Conservation (phyloP, 2,329 filamentous ascomycete genomes). For the Claviceps fusiformis region DNA sequence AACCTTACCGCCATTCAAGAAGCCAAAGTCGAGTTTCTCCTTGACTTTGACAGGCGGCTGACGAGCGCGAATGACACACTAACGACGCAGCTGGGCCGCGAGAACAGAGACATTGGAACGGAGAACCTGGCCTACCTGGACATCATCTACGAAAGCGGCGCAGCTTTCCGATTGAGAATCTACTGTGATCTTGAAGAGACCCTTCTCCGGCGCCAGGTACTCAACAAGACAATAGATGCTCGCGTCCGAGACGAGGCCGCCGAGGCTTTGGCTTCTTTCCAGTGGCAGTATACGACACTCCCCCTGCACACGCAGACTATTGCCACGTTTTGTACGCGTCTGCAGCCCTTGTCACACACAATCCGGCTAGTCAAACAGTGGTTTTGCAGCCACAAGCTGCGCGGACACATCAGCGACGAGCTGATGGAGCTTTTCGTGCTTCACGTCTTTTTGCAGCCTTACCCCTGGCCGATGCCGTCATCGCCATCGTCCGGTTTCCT, state of each 20-base stretch:
- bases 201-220: conserved; percentile 64
- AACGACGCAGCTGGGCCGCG: conserved; percentile 61
- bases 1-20: conserved; percentile 82
- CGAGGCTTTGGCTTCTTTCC: conserved; percentile 54
- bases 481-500: conserved; percentile 70
- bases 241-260: conserved; percentile 56
- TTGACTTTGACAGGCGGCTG: conserved; percentile 62
- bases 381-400: conserved; percentile 74
- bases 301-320: conserved; percentile 75
- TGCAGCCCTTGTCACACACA: conserved; percentile 65
- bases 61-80: conserved; percentile 45
- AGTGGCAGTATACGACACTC: conserved; percentile 55
- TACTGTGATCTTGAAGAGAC: conserved; percentile 78
- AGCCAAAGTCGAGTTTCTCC: conserved; percentile 80
- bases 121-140: conserved; percentile 76
- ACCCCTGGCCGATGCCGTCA: conserved; percentile 67
- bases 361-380: conserved; percentile 80
- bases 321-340: conserved; percentile 64
- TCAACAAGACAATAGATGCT: conserved; percentile 55
- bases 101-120: conserved; percentile 54
- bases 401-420: conserved; percentile 62
- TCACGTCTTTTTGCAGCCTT: conserved; percentile 65
- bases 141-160: conserved; percentile 56
- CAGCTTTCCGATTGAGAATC: conserved; percentile 72
- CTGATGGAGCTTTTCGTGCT: conserved; percentile 73